Base-by-base conservation (phyloP, 371 early-diverging fungal genomes). In the Apophysomyces elegans region DNA sequence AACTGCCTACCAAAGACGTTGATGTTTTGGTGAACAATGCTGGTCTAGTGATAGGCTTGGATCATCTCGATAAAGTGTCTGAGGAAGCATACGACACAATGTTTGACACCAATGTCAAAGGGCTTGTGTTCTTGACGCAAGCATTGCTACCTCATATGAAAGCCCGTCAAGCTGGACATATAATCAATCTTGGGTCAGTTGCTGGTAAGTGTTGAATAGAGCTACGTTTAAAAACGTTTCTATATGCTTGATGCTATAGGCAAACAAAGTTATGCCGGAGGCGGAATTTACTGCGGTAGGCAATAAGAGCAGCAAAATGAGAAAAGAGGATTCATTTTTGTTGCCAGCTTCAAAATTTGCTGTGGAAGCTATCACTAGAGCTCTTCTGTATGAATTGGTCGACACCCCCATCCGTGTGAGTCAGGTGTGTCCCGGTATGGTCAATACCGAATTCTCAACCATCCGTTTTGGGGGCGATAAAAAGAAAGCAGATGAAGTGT, bases 31-130 rank as follows among this genome's bases (percentile, higher is more conserved):
- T 79, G 16, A 76, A 76, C 56, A 79, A 88, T 70, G 89, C 87
- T 35, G 85, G 86, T 1, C 66, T 95, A 36, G 95, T 91, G 1
- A 72, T 94, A 65, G 96, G 97, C 12, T 56, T 94, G 46, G 95
- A 95, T 69, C 84, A 82, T n/a, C 67, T 96, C 32, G 84, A 80
- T 39, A 80, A 84, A 9, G 86, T 92, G 14, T 64, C 79, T 0
- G 82, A 78, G 45, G 88, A 91, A 2, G 88, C 81, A 7, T 84
- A 92, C 67, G 90, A 96, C 71, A 81, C 86, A 41, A 91, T 96
- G 88, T 76, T 97, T 44, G 93, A 95, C 66, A 96, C 96, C 43
- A 97, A 97, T 73, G 91, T 97, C 66, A 95, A 95, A 72, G 96
- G 93, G 0, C 75, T 91, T 0, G 75, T 92, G 5, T 88, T 85